Percentiles rank a stretch among this genome's conserved stretches.
These are phyloP conservation scores for Cinnamomum chago DNA, from an alignment of 164 flowering plant species.

Conservation along the genomic window DNA sequence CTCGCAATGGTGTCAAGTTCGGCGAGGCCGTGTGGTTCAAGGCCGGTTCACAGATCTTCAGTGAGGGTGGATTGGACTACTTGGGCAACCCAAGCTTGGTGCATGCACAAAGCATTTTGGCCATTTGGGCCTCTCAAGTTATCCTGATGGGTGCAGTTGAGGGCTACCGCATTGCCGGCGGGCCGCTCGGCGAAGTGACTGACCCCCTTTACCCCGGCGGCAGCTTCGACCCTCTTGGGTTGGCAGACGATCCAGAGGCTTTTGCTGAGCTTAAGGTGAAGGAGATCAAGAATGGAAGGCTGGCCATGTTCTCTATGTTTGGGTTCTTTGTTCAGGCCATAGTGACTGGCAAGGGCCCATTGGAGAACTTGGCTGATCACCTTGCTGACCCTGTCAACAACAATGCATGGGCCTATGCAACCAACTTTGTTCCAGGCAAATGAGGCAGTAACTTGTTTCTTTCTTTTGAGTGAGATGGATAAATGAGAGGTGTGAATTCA, in stretches of 20 bases:
- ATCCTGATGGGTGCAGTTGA: conserved; percentile 19
- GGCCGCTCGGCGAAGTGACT: conserved; percentile 16
- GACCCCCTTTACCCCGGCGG: conserved; percentile 23
- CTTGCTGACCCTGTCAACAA: conserved; percentile 21
- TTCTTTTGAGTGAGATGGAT: conserved; percentile 1
- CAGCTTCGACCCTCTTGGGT: conserved; percentile 21
- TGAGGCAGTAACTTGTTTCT: neutral
- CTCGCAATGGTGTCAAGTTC: conserved; percentile 19
- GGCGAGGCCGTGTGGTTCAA: conserved; percentile 24
- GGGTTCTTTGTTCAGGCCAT: conserved; percentile 24
- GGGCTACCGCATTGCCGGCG: conserved; percentile 20
- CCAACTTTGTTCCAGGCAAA: conserved; percentile 21
- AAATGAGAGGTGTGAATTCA: neutral
- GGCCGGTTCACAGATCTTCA: conserved; percentile 20
- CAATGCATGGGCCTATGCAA: conserved; percentile 22
- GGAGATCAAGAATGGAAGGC: conserved; percentile 19
- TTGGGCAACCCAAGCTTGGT: conserved; percentile 20
- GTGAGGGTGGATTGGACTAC: conserved; percentile 22
- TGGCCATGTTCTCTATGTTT: conserved; percentile 22
- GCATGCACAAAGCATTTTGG: conserved; percentile 19
- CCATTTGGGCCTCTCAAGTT: conserved; percentile 19
- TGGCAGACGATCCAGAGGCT: conserved; percentile 19
- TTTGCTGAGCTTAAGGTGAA: conserved; percentile 19
- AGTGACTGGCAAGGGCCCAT: conserved; percentile 18
- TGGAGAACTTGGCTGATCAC: conserved; percentile 21